Base-by-base conservation (phyloP, 1,284 basidiomycete species). In the Thelephora terrestris region DNA sequence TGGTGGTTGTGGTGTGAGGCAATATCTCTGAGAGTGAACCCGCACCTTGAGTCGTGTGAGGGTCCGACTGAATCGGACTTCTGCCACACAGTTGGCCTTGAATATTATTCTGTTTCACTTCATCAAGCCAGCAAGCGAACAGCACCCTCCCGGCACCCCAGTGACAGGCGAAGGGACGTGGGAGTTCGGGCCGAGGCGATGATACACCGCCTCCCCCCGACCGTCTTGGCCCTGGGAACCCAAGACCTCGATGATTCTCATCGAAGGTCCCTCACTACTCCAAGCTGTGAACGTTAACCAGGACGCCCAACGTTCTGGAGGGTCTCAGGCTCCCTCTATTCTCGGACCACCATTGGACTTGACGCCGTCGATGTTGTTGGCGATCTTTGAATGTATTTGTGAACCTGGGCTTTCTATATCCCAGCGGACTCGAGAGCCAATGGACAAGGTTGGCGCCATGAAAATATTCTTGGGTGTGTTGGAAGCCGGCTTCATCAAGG, bases 371-470 rank as follows among this genome's bases (percentile, higher is more conserved):
- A 70, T 86, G 10, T 72, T 87, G 36, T 71, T 86, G 37, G 74
- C 74, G 35, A 73, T 84, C 52, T 69, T 86, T 18, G 79, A 85
- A 54, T 76, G 71, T 9, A 65, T 85, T 47, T 68, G 82, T 34
- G 53, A 63, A 47, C 58, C 62, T 2, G 72, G 73, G 25, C 68
- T 77, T 6, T 74, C 74, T 25, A 69, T 81, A 50, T 52, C 69
- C 38, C 29, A 61, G 9, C 48, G 61, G 29, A 62, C 73, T 25
- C 69, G 75, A 47, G 65, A 64, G 7, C 66, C 67, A 42, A 85
- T 87, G 73, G 85, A 89, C 58, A 71, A 86, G 48, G 76, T 71
- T 40, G 84, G 86, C 54, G 69, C 88, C 10, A 59, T 88, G n/a
- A n/a, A n/a, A n/a, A n/a, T n/a, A n/a, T n/a, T n/a, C n/a, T n/a